Base-by-base conservation (phyloP, 129 eudicot genomes). In the Lactuca saligna region DNA sequence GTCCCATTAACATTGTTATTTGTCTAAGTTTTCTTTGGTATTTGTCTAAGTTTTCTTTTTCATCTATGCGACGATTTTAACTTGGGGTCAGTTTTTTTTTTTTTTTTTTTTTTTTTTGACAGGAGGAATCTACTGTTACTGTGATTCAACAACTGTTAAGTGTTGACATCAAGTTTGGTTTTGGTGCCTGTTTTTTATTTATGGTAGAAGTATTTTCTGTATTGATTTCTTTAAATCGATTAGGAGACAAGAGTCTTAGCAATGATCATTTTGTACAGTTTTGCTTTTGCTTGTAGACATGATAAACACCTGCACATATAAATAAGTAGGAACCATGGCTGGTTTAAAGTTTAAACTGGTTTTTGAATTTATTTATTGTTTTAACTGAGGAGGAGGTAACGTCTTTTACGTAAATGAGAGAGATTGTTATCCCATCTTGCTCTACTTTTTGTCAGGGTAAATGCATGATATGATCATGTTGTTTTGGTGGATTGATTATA, bases 261-360 rank as follows among this genome's bases (percentile, higher is more conserved):
- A 35, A 48, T 68, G 68, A 66, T 75, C 54, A 35, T 58, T 11
- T 46, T 66, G 74, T 57, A 66, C 79, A 75, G 63, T 48, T 46
- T 58, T 42, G 65, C 34, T 41, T 41, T 63, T 42, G 29, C 29
- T 25, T 25, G 29, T 32, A 39, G 71, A 54, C 65, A 14, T 63
- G 71, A 38, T 41, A 34, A 72, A 29, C 62, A 53, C 44, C 34
- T 75, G 79, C 66, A 66, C 12, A 46, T 66, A 48, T 66, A 57
- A 75, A 66, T 75, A 75, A 75, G 72, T 57, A 56, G 67, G 58
- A 70, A 44, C 17, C 46, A 31, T 70, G 37, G 39, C 38, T 25
- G 7, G 16, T 16, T 55, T n/a, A n/a, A n/a, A n/a, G n/a, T n/a
- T n/a, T 71, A 20, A 20, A 20, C 25, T 20, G 25, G 25, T 32